Base-by-base conservation (phyloP, 2,329 filamentous ascomycete genomes). In the Shiraia bambusicola region DNA sequence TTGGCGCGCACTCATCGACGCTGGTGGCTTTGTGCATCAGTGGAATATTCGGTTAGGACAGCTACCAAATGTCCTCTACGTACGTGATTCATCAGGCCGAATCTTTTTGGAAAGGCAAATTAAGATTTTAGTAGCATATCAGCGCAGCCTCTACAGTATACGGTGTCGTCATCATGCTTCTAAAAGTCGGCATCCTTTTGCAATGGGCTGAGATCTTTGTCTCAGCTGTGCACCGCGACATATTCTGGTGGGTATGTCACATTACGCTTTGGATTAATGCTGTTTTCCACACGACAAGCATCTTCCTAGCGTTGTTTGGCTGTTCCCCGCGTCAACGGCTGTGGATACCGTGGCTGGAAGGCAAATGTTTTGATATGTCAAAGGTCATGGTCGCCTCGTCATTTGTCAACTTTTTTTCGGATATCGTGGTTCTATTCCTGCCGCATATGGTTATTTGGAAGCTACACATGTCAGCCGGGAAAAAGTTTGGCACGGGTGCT, bases 171-270 rank as follows among this genome's bases (percentile, higher is more conserved):
- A 43, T 48, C 14, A 45, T 51, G 37, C 27, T 40, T 9, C 30
- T 48, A 10, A 51, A 51, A 38, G 25, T 34, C 6, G 47, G 26
- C 22, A 50, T 36, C 35, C 54, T 75, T 10, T 28, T 70, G 4
- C 71, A 75, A 38, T 75, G 73, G 73, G 60, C 53, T 14, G 55
- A 64, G 4, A 46, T 71, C 2, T 68, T 72, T 28, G 63, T 49
- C 57, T 2, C 38, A 29, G 22, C 50, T 51, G 16, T 40, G 49
- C n/a, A 52, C 50, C 7, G 49, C 44, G 19, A 14, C 40, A 6
- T 69, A 71, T 43, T 72, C 61, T 61, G 27, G 28, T 67, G 61
- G 63, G 60, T 54, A 0, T 68, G 61, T 40, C 37, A 59, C 26
- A 9, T 37, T 7, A 47, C 70, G 11, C 62, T 57, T 8, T 40